Evolutionary conservation across 306 rosid species (phyloP), one percentile per base, ranked within the genome.

Genomic region (Alnus rubra): DNA sequence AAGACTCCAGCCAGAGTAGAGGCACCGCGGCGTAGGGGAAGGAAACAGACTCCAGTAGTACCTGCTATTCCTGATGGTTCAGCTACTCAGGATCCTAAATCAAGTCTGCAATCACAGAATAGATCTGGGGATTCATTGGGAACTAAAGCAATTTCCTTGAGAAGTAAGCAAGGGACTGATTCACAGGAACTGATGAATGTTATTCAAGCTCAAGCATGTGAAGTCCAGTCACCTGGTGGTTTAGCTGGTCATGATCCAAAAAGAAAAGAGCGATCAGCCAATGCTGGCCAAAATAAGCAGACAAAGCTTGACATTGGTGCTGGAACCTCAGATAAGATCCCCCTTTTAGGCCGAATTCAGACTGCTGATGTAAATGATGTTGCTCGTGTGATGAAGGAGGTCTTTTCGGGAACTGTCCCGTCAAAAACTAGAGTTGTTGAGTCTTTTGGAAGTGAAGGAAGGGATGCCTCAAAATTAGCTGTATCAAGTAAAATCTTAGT

Each of bases 371-470:
- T 96, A 74, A 93, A 90, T 86, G 99, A 96, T 73, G 97, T 96
- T 88, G 99, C 98, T 45, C 94, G 99, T 67, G 99, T 91, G 75
- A 96, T 96, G 99, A 96, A 96, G 89, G 99, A 96, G 85, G 92
- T 93, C 62, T 96, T 96, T 89, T 91, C 98, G 44, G 97, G 94
- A 74, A 90, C 97, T 79, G 78, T 96, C 88, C 74, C 87, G 81
- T 72, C 92, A 72, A 91, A 87, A 85, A 73, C 94, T 45, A 91
- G 82, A 87, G 85, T 78, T 73, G 79, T 81, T 0, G 97, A 89
- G 80, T 76, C 90, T 53, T 63, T 77, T 68, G 89, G 84, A 74
- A 85, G 81, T 59, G 97, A 89, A 79, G 86, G 88, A 79, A 89
- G 68, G 82, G 87, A 55, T 74, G 67, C 73, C 63, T 74, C 87